These are phyloP conservation scores for Camelina hispida DNA, from an alignment of 345 rosid species.

Conservation along the genomic window DNA sequence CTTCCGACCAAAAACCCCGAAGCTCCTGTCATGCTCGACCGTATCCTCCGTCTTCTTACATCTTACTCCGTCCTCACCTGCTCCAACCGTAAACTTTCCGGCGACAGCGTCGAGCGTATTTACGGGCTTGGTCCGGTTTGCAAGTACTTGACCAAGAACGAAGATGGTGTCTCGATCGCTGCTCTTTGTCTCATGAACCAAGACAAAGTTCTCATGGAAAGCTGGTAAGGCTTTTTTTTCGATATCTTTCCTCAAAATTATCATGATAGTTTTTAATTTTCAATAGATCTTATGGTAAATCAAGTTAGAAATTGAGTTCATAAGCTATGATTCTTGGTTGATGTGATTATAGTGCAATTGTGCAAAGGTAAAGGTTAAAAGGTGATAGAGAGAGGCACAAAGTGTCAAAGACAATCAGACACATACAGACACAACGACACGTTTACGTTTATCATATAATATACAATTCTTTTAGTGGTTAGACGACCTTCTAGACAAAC, in stretches of 20 bases:
- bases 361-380: constrained; percentile 25
- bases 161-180: constrained; percentile 79
- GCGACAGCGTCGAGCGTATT: constrained; percentile 57
- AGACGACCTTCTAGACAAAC: background rate
- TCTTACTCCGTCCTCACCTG: constrained; percentile 67
- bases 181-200: constrained; percentile 83
- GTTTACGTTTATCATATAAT: background rate
- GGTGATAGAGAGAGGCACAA: constrained; percentile 10
- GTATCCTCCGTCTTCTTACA: constrained; percentile 73
- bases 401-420: constrained; percentile 30
- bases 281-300: constrained; percentile 4
- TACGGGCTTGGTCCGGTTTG: constrained; percentile 85
- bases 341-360: background rate
- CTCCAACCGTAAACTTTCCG: constrained; percentile 46
- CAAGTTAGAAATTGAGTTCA: background rate
- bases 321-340: constrained; percentile 11
- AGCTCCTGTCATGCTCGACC: constrained; percentile 78
- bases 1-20: constrained; percentile 79
- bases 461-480: constrained; percentile 5
- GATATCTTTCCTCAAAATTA: background rate
- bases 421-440: constrained; percentile 30
- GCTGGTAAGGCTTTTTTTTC: constrained; percentile 58
- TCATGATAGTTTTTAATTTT: constrained; percentile 1
- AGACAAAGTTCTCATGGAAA: constrained; percentile 92
- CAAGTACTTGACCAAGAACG: constrained; percentile 76